Conservation (phyloP, 106 monocot genomes). For the Xerophyta viscosa region DNA sequence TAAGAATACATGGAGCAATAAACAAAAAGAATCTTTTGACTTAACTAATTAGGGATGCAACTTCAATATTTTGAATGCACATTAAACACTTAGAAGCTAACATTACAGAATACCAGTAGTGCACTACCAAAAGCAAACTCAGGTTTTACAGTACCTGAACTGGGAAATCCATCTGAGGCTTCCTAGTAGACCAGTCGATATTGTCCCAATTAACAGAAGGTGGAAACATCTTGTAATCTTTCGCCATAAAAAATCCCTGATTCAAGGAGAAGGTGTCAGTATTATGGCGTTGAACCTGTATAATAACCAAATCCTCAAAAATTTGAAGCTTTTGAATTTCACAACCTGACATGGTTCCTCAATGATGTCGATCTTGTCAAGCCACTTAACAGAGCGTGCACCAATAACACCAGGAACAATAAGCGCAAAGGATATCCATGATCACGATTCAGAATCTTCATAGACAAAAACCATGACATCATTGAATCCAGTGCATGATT, state of each 20-base stretch:
- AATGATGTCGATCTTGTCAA: constrained; percentile 70
- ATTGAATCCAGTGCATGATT: too few relatives aligned
- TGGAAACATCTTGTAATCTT: constrained; percentile 98
- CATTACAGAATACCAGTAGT: too few relatives aligned
- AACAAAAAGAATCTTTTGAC: too few relatives aligned
- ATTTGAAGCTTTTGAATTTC: not conserved
- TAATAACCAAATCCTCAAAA: not conserved
- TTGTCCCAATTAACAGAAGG: constrained; percentile 93
- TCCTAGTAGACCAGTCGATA: constrained; percentile 74
- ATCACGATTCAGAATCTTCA: constrained; percentile 77
- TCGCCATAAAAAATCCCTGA: constrained; percentile 97
- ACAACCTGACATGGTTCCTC: constrained; percentile 91
- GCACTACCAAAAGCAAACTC: too few relatives aligned
- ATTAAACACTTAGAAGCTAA: too few relatives aligned
- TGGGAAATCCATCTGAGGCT: constrained; percentile 92
- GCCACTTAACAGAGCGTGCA: constrained; percentile 96
- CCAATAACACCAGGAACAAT: constrained; percentile 95
- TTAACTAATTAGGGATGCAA: too few relatives aligned
- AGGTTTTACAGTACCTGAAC: constrained; percentile 80
- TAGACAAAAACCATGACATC: not conserved
- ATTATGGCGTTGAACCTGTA: not conserved
- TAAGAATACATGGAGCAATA: too few relatives aligned
- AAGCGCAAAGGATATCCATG: constrained; percentile 88
- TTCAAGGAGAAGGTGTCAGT: constrained; percentile 3
- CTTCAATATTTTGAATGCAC: too few relatives aligned